Conservation (phyloP, 768 basidiomycete genomes). For the Coprinopsis marcescibilis region DNA sequence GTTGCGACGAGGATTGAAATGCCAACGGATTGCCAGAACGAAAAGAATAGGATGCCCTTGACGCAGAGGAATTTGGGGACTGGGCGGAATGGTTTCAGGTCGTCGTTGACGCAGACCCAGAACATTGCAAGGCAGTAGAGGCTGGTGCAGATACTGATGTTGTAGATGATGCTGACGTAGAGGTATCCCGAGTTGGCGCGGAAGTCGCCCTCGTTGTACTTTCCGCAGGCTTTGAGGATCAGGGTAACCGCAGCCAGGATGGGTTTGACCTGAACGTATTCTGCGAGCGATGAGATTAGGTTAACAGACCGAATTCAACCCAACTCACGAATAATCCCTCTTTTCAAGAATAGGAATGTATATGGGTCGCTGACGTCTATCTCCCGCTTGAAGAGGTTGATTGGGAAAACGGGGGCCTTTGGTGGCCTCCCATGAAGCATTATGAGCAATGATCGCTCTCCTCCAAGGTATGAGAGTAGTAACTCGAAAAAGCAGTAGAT, state of each 20-base stretch:
- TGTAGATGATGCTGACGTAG: conserved; percentile 84
- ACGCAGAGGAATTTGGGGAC: conserved; percentile 98
- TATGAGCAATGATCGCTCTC: conserved; percentile 89
- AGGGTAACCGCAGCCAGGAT: conserved; percentile 78
- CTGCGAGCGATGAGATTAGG: conserved; percentile 34
- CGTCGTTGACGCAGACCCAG: conserved; percentile 89
- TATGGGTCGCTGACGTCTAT: conserved; percentile 95
- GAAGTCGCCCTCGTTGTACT: conserved; percentile 87
- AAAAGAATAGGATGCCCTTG: conserved; percentile 97
- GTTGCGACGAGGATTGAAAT: conserved; percentile 88
- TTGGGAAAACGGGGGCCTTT: conserved; percentile 81
- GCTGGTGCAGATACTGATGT: conserved; percentile 71
- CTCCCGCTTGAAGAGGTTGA: conserved; percentile 75
- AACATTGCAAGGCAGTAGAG: conserved; percentile 94
- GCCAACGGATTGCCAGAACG: conserved; percentile 92
- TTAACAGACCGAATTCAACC: not conserved
- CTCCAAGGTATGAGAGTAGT: conserved; percentile 80
- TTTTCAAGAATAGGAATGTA: conserved; percentile 88
- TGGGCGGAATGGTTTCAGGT: conserved; percentile 87
- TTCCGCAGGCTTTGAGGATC: conserved; percentile 79
- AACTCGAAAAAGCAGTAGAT: conserved; percentile 91
- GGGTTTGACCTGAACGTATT: conserved; percentile 97
- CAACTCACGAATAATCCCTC: conserved; percentile 83
- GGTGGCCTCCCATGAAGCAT: conserved; percentile 88
- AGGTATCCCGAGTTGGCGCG: conserved; percentile 83